Base-by-base conservation (phyloP, 2,329 filamentous ascomycete genomes). In the Xylariaceae sp. region DNA sequence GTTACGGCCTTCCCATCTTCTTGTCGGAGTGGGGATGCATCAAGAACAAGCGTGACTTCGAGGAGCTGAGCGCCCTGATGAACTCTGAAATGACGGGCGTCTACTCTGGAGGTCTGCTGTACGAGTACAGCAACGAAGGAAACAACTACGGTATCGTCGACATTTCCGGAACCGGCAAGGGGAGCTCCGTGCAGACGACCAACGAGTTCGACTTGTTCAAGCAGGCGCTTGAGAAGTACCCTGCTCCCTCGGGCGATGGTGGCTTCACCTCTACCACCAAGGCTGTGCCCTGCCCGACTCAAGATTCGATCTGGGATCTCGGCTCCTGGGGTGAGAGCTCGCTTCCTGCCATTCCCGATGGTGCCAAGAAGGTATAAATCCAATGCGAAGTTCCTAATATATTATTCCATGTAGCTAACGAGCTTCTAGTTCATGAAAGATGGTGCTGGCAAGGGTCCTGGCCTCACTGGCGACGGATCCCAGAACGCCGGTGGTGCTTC, bases 71-170 rank as follows among this genome's bases (percentile, higher is more conserved):
- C 52, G 81, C 92, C 51, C 81, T 99, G 59, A 97, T 97, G 87
- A 84, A 79, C 75, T 11, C 58, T 17, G 74, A 96, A 61, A 97
- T 97, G 93, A 92, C 88, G 6, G 68, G 75, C 15, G 92, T 97
- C 69, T 97, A 96, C 83, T 97, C 92, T 47, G 94, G 94, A 70
- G 94, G 94, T 74, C 84, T 99, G 45, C 89, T 97, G 74, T 99
- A 97, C 78, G 92, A 97, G 77, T 99, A 96, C 80, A 87, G 89
- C 8, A 78, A 88, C 70, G 91, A 95, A 75, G 80, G 81, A 62
- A 90, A 87, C 77, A 81, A 87, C 51, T 97, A 86, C 75, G 93
- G 92, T 65, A 87, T 96, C 60, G 91, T 92, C 71, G 76, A 83
- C 59, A 79, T 94, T 70, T 71, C 74, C 51, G 82, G 80, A 64